Evolutionary conservation across 106 monocot species (phyloP).

Genomic region (Acorus gramineus): DNA sequence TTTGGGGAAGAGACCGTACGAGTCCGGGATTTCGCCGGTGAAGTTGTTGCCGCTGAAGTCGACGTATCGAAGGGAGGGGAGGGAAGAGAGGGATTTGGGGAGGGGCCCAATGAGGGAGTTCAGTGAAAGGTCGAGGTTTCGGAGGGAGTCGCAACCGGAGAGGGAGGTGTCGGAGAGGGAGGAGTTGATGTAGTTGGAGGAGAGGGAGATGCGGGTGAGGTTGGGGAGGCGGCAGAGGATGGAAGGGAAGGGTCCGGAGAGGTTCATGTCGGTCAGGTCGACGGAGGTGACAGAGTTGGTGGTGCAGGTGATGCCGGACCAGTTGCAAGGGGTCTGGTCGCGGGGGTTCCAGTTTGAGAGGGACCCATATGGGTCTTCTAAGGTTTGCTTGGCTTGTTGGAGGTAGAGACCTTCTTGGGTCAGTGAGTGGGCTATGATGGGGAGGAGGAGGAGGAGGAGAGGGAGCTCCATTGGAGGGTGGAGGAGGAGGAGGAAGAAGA

Average conservation of each 20-base stretch:
- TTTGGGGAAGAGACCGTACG: too few relatives aligned
- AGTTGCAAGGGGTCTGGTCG: slow-evolving; percentile 38
- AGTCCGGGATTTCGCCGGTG: too few relatives aligned
- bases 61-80: too few relatives aligned
- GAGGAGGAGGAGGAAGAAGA: too few relatives aligned
- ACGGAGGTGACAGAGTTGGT: background rate
- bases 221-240: slow-evolving; percentile 8
- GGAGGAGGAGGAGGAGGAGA: background rate
- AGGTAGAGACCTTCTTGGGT: slow-evolving; percentile 39
- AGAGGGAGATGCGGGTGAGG: slow-evolving; percentile 24
- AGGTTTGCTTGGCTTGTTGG: slow-evolving; percentile 19
- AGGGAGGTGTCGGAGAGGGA: slow-evolving; percentile 20
- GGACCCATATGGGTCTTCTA: slow-evolving; percentile 8
- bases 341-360: slow-evolving; percentile 31
- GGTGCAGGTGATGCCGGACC: slow-evolving; percentile 34
- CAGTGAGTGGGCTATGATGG: slow-evolving; percentile 7
- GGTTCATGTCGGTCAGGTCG: slow-evolving; percentile 5
- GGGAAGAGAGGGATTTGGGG: too few relatives aligned
- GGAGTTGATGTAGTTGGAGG: background rate
- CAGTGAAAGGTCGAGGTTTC: slow-evolving; percentile 36
- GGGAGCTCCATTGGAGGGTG: background rate
- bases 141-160: slow-evolving; percentile 32
- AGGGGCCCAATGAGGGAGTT: too few relatives aligned
- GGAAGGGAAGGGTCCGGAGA: too few relatives aligned
- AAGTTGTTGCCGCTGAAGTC: too few relatives aligned